A percentile compares a stretch with the other conserved stretches of the same genome.
Conservation (phyloP, 805 yeast genomes). For the Ogataea kodamae region DNA sequence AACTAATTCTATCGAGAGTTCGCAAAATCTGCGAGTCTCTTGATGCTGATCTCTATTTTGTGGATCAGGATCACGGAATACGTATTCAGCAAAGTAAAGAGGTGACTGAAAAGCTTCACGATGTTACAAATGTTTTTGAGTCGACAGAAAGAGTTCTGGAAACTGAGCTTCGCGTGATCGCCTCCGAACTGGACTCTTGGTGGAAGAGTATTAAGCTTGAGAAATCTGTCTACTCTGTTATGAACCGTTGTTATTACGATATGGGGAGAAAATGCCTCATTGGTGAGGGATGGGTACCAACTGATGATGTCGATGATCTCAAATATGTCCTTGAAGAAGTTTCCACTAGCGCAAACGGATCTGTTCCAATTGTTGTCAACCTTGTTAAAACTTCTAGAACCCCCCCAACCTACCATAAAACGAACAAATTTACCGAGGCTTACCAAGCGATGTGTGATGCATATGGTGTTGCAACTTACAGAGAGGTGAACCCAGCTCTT, state of each 20-base stretch:
- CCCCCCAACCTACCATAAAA: conserved; percentile 93
- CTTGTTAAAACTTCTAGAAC: conserved; percentile 71
- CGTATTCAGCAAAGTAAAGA: conserved; percentile 39
- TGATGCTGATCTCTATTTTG: conserved; percentile 72
- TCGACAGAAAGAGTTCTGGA: conserved; percentile 51
- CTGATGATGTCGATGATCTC: conserved; percentile 45
- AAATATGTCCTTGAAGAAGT: conserved; percentile 43
- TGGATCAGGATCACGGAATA: conserved; percentile 41
- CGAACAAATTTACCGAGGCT: conserved; percentile 92
- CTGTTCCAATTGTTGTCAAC: conserved; percentile 40
- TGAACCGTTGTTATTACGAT: conserved; percentile 69
- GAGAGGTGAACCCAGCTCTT: conserved; percentile 93
- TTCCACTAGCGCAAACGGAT: conserved; percentile 23
- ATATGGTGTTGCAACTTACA: conserved; percentile 88
- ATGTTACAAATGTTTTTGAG: conserved; percentile 47
- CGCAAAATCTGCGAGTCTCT: conserved; percentile 84
- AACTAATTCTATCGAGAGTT: conserved; percentile 64
- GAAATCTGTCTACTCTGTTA: conserved; percentile 51
- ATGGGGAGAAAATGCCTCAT: conserved; percentile 60
- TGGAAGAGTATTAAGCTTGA: conserved; percentile 52
- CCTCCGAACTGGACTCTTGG: conserved; percentile 61
- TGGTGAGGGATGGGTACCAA: conserved; percentile 76
- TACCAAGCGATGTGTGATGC: conserved; percentile 94
- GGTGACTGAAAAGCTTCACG: conserved; percentile 50
- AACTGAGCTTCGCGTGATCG: conserved; percentile 63